phyloP scores from a whole-genome alignment of 345 rosid species.

The Psidium friedrichsthalianum region DNA sequence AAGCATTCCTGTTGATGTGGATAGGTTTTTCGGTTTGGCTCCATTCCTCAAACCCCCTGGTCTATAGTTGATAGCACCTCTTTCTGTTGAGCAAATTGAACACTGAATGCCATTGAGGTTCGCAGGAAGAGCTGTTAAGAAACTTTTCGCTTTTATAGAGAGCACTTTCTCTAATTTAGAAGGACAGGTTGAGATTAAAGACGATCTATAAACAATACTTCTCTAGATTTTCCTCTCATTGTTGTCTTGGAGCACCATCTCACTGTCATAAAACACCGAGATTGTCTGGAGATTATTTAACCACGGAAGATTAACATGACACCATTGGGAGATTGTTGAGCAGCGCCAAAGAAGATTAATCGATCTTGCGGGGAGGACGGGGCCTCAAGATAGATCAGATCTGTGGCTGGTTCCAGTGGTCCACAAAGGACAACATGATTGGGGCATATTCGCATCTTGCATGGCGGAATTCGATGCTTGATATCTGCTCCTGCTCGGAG shows the following conservation, averaged over 20 bases:
- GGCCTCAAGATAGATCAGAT: neutral
- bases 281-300: neutral
- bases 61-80: conserved; percentile 19
- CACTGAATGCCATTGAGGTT: neutral
- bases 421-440: neutral
- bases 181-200: neutral
- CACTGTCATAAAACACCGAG: neutral
- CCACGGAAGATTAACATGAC: neutral
- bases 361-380: neutral
- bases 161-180: neutral
- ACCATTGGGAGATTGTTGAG: neutral
- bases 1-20: conserved; percentile 54
- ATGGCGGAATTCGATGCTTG: neutral
- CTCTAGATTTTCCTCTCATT: neutral
- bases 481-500: neutral
- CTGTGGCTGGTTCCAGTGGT: neutral
- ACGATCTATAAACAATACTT: neutral
- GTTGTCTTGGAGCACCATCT: neutral
- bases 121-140: neutral
- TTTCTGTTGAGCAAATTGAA: neutral
- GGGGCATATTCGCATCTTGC: neutral
- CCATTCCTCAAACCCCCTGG: conserved; percentile 87
- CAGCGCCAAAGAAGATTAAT: neutral
- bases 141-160: neutral
- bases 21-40: conserved; percentile 27